These are phyloP conservation scores for Chlorella sp. DNA, from an alignment of 139 green algal genomes.

Conservation along the genomic window DNA sequence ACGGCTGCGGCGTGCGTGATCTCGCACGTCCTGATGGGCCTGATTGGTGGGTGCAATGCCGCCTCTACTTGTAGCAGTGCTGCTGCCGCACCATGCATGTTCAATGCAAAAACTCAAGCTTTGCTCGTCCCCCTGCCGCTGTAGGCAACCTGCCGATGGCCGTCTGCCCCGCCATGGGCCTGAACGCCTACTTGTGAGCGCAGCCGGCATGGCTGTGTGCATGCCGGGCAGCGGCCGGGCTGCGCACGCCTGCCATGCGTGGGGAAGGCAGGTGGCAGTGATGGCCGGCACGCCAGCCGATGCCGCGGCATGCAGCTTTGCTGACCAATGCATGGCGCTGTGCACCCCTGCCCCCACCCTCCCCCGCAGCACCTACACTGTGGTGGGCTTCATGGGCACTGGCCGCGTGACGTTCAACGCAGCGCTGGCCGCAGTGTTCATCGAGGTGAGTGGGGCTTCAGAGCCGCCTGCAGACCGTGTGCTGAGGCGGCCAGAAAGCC, in stretches of 20 bases:
- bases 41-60: neutral
- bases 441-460: slow-evolving; percentile 54
- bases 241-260: no score
- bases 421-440: slow-evolving; percentile 61
- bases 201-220: neutral
- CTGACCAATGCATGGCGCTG: neutral
- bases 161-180: slow-evolving; percentile 70
- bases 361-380: slow-evolving; percentile 58
- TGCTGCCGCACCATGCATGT: no score
- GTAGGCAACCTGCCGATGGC: slow-evolving; percentile 51
- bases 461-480: neutral
- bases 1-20: slow-evolving; percentile 48
- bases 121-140: no score
- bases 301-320: neutral
- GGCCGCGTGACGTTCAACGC: slow-evolving; percentile 53
- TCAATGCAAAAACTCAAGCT: no score
- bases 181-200: slow-evolving; percentile 79
- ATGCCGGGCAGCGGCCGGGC: neutral
- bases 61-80: no score
- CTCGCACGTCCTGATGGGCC: slow-evolving; percentile 59
- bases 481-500: no score
- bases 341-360: no score
- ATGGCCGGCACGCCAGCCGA: neutral
- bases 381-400: slow-evolving; percentile 69
- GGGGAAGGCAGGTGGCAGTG: no score